Base-by-base conservation (phyloP, 2,329 filamentous ascomycete genomes). In the Stagonosporopsis chrysanthemi region DNA sequence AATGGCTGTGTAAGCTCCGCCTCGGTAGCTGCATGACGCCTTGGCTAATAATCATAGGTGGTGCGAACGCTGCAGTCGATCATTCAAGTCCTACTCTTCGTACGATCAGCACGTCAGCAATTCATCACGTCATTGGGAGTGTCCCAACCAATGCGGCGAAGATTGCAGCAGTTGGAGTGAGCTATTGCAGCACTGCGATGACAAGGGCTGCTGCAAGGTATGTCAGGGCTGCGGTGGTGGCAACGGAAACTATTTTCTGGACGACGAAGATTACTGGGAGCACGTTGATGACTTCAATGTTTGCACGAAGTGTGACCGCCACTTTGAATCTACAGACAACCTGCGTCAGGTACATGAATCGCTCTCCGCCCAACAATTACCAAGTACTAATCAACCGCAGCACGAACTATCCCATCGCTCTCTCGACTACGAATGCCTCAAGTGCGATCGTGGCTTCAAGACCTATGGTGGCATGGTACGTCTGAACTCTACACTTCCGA, bases 401-500 rank as follows among this genome's bases (percentile, higher is more conserved):
- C 39, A 41, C 12, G 22, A 26, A 2, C 7, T 35, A 2, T 29
- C 41, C 14, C 41, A 43, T 6, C 41, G 41, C 24, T 28, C 26
- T 7, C n/a, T 29, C 15, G n/a, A 41, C 33, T 42, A 51, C 33
- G 56, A 65, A 31, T 66, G 64, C 35, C 40, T 57, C 11, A 17
- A 40, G 24, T 66, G 64, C 49, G 22, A 46, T 26, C 47, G 40
- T 9, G 52, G 26, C 11, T 65, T 65, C 48, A 61, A 49, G 17
- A 63, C 60, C 2, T 65, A 65, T 33, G 56, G 51, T 17, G 60
- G 60, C 44, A 65, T 67, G 60, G 63, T 33, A 17, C 17, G 17
- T 9, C 28, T 45, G 9, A 2, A 14, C 6, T 15, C 42, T 15
- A 5, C n/a, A 15, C 12, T 1, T 6, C 14, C 24, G 9, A 36